phyloP scores from a whole-genome alignment of 805 yeast genomes.

The Candida sanyiensis region DNA sequence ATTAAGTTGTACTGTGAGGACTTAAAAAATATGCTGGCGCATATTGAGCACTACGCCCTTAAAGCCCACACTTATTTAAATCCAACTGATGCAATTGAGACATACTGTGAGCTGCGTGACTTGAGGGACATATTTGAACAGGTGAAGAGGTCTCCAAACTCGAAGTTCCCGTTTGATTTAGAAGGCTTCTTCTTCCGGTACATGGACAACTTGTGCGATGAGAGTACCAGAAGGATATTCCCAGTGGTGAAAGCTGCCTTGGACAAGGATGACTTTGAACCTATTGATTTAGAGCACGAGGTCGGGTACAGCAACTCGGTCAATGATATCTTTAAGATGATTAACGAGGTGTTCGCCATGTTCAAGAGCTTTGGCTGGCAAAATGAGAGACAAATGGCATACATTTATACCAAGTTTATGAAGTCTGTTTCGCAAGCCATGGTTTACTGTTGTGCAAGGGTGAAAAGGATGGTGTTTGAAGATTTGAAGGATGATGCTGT shows the following conservation, averaged over 20 bases:
- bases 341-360: constrained; percentile 52
- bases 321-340: constrained; percentile 57
- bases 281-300: constrained; percentile 39
- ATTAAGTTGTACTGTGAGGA: constrained; percentile 51
- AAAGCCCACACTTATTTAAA: constrained; percentile 31
- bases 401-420: constrained; percentile 52
- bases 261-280: constrained; percentile 50
- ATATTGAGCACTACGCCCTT: constrained; percentile 37
- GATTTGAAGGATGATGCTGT: constrained; percentile 33
- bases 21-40: constrained; percentile 43
- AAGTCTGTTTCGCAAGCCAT: constrained; percentile 60
- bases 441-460: constrained; percentile 40
- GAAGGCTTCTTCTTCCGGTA: constrained; percentile 52
- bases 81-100: constrained; percentile 51
- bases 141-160: constrained; percentile 32
- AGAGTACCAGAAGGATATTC: constrained; percentile 40
- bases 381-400: constrained; percentile 55
- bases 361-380: constrained; percentile 61
- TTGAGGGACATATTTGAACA: constrained; percentile 48
- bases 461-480: constrained; percentile 32
- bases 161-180: constrained; percentile 44
- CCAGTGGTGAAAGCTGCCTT: constrained; percentile 51
- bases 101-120: constrained; percentile 48
- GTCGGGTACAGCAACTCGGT: constrained; percentile 54
- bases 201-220: constrained; percentile 35